These are phyloP conservation scores for Rutstroemia sydowiana DNA, from an alignment of 2,329 filamentous ascomycete species.

Conservation along the genomic window DNA sequence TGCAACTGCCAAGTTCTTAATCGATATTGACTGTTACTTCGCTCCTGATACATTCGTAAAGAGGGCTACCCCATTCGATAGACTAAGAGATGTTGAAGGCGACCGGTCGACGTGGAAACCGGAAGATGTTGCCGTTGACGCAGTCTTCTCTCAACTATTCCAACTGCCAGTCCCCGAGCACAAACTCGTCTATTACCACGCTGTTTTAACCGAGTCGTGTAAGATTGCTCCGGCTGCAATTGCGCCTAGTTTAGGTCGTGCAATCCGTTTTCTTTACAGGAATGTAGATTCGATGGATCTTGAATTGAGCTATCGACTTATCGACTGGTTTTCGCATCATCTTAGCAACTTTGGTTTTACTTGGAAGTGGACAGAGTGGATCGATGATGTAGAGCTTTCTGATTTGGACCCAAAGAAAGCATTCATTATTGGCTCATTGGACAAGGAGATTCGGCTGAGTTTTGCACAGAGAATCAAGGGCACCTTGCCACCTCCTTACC, in stretches of 20 bases:
- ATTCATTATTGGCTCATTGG: constrained; percentile 82
- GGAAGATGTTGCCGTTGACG: constrained; percentile 94
- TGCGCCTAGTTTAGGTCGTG: constrained; percentile 84
- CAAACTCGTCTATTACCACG: constrained; percentile 95
- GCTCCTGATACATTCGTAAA: constrained; percentile 85
- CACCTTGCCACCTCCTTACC: constrained; percentile 79
- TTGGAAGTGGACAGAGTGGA: constrained; percentile 99
- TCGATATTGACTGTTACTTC: constrained; percentile 94
- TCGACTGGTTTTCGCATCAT: constrained; percentile 98
- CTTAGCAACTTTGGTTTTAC: constrained; percentile 98
- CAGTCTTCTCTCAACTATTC: constrained; percentile 91
- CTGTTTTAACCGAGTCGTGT: constrained; percentile 88
- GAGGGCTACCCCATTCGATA: constrained; percentile 86
- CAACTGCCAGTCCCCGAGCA: constrained; percentile 81
- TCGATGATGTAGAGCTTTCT: constrained; percentile 72
- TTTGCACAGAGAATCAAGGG: constrained; percentile 95
- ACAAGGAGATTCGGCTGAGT: constrained; percentile 94
- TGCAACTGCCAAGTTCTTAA: constrained; percentile 76
- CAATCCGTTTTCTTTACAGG: constrained; percentile 85
- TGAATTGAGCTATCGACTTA: constrained; percentile 77
- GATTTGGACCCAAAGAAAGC: constrained; percentile 81
- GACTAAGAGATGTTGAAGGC: constrained; percentile 61
- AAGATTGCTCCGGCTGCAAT: constrained; percentile 96
- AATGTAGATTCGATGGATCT: constrained; percentile 77
- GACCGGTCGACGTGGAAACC: constrained; percentile 85